A percentile compares a stretch with the other conserved stretches of the same genome.
Conservation (phyloP, 116 monocot genomes). For the Zostera marina region DNA sequence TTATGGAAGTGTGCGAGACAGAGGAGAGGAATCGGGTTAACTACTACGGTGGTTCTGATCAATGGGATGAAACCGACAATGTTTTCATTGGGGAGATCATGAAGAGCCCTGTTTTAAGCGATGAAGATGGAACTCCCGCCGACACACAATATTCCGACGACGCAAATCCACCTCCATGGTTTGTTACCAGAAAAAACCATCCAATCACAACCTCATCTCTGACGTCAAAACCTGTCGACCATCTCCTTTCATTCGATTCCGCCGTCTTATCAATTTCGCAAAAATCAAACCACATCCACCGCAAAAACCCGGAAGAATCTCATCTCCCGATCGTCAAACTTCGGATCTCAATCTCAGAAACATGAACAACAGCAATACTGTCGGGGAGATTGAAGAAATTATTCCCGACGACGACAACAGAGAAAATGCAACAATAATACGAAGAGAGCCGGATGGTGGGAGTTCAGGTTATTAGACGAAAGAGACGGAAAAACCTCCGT, state of each 20-base stretch:
- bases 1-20: constrained; percentile 54
- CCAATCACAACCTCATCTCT: not conserved
- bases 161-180: constrained; percentile 30
- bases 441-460: constrained; percentile 35
- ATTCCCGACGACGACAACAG: too few species aligned
- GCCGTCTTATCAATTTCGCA: constrained; percentile 77
- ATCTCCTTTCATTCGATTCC: constrained; percentile 63
- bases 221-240: constrained; percentile 28
- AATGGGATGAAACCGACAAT: constrained; percentile 71
- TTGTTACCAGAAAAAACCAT: constrained; percentile 32
- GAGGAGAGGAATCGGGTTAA: constrained; percentile 66
- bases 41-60: constrained; percentile 62
- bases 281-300: constrained; percentile 20
- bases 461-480: constrained; percentile 24
- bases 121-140: constrained; percentile 19
- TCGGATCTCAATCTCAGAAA: too few species aligned
- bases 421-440: constrained; percentile 46
- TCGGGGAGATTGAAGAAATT: constrained; percentile 9
- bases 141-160: constrained; percentile 26
- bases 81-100: constrained; percentile 31
- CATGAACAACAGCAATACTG: constrained; percentile 2
- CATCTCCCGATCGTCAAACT: not conserved
- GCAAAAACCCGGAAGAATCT: constrained; percentile 19
- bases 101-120: constrained; percentile 17
- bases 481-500: constrained; percentile 15